These are phyloP conservation scores for Phaffia australis DNA, from an alignment of 768 basidiomycete genomes.

Conservation along the genomic window DNA sequence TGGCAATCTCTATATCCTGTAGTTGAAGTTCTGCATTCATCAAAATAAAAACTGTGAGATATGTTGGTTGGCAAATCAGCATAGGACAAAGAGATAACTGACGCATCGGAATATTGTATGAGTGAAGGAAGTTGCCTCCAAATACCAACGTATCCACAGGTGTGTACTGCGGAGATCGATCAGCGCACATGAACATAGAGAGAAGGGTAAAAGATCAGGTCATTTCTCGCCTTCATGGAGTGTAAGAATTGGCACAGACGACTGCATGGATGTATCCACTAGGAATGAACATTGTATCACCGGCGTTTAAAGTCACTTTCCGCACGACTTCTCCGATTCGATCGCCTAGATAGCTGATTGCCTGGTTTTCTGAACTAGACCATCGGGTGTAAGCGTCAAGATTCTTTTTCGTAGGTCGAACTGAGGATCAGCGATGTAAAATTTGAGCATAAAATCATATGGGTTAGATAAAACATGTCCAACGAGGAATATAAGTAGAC, in stretches of 20 bases:
- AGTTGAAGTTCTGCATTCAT: constrained; percentile 63
- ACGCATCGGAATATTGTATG: constrained; percentile 79
- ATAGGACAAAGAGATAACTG: constrained; percentile 34
- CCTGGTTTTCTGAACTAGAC: constrained; percentile 70
- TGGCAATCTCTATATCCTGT: constrained; percentile 80
- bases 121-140: constrained; percentile 95
- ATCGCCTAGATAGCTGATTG: constrained; percentile 80
- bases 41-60: constrained; percentile 10
- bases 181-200: not conserved
- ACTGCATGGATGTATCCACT: constrained; percentile 98
- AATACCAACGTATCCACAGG: constrained; percentile 88
- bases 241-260: constrained; percentile 44
- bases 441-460: not conserved
- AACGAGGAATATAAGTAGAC: not conserved
- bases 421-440: not conserved
- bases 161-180: constrained; percentile 52
- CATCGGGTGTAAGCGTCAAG: constrained; percentile 28
- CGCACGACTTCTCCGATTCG: constrained; percentile 76
- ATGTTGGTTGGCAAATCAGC: not conserved
- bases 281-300: constrained; percentile 55
- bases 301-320: constrained; percentile 43
- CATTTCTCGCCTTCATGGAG: not conserved
- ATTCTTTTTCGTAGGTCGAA: constrained; percentile 19
- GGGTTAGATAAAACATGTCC: not conserved
- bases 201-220: not conserved